Evolutionary conservation across 495 filamentous ascomycete genomes (phyloP), one percentile per base, ranked within the genome.

Genomic region (Chaetomium tenue): DNA sequence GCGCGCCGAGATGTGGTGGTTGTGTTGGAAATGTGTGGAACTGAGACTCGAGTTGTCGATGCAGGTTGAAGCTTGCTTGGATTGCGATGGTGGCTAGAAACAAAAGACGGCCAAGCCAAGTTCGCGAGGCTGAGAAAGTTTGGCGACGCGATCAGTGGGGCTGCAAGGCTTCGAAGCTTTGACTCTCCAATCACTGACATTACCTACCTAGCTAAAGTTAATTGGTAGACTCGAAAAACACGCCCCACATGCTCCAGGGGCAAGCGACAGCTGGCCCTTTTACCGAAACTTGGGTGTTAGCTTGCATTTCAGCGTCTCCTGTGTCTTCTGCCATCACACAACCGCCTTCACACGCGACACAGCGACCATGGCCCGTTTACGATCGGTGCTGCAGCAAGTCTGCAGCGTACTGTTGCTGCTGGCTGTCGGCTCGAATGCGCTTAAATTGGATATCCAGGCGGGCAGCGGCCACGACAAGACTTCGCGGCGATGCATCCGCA

Each of bases 401-500:
- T 81, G 76, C 77, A 69, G 79, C 73, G 60, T 80, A 42, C 65
- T 82, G 66, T 77, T 84, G 63, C 78, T 84, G 60, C 72, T 89
- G 66, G 72, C 87, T 18, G 85, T 88, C 52, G 77, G 89, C 65
- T 79, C 86, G 59, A 80, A 86, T 58, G 92, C 92, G 37, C 83
- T 98, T 63, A 97, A 96, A 78, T 98, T 98, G 83, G 95, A 98
- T 68, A 83, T 98, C 60, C 75, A 85, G 70, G 91, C 94, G 16
- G 79, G 86, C 61, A 82, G 80, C 20, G 79, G 76, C 64, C 82
- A 86, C 72, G 84, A 81, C 75, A 79, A 82, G 70, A 83, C 61
- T 57, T 68, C 86, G 72, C 82, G 85, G 75, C 85, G 95, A 84
- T 98, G 94, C 80, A 91, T 98, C 76, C 87, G 95, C 70, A 98